Percentiles rank a stretch among this genome's conserved stretches.
phyloP scores from a whole-genome alignment of 2,329 filamentous ascomycete genomes.

The Pseudogymnoascus sp. region DNA sequence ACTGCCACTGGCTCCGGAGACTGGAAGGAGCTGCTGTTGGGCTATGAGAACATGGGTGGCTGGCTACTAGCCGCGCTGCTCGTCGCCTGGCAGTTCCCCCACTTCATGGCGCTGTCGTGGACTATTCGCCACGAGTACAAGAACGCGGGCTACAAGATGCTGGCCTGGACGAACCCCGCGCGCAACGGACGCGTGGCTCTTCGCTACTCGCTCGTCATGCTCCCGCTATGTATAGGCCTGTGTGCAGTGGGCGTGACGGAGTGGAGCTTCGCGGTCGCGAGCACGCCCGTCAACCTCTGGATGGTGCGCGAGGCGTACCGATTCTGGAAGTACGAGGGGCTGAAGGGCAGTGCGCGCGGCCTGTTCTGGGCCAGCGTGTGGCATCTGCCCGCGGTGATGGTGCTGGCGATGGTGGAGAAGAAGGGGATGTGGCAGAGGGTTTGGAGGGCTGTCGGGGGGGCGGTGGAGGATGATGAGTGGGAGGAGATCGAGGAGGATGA shows the following conservation, averaged over 20 bases:
- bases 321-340: conserved; percentile 75
- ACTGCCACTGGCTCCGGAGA: conserved; percentile 68
- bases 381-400: conserved; percentile 86
- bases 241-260: conserved; percentile 78
- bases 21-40: conserved; percentile 73
- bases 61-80: conserved; percentile 82
- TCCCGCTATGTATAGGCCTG: conserved; percentile 77
- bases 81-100: conserved; percentile 96
- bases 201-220: conserved; percentile 77
- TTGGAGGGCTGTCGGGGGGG: conserved; percentile 62
- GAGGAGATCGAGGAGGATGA: conserved; percentile 47
- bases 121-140: conserved; percentile 85
- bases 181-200: conserved; percentile 82
- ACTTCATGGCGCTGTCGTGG: conserved; percentile 94
- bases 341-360: conserved; percentile 71
- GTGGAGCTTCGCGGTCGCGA: conserved; percentile 76
- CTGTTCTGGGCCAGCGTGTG: conserved; percentile 98
- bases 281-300: conserved; percentile 79
- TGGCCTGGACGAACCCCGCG: conserved; percentile 80
- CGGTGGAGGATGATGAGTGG: conserved; percentile 50
- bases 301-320: conserved; percentile 69
- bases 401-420: conserved; percentile 86
- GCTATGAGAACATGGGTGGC: conserved; percentile 64
- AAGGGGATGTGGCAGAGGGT: conserved; percentile 83
- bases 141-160: conserved; percentile 61